phyloP scores from a whole-genome alignment of 441 rosid species.

The Euphorbia celastroides region DNA sequence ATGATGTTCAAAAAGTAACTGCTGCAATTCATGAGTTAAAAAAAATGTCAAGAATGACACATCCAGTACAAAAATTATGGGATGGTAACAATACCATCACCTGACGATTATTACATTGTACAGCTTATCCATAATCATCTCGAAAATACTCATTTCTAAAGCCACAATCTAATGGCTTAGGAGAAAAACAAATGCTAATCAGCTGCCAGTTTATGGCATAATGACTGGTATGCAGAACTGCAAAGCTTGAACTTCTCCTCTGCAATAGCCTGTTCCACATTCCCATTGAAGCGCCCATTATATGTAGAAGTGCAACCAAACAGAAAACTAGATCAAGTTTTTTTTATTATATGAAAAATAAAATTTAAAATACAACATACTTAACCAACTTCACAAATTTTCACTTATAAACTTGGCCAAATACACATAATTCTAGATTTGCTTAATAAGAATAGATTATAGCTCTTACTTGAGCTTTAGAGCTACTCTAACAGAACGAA shows the following conservation, averaged over 20 bases:
- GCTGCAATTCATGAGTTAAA: not conserved
- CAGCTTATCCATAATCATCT: not conserved
- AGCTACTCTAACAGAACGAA: not conserved
- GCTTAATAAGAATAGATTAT: not conserved
- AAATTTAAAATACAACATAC: too few relatives aligned
- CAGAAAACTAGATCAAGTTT: too few relatives aligned
- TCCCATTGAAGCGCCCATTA: not conserved
- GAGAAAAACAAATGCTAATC: slow-evolving; percentile 23
- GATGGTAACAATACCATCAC: not conserved
- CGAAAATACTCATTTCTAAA: not conserved
- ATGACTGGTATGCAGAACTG: slow-evolving; percentile 80
- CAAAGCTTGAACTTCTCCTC: slow-evolving; percentile 95
- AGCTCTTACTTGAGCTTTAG: not conserved
- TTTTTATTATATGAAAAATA: too few relatives aligned
- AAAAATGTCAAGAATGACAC: not conserved
- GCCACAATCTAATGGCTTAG: too few relatives aligned
- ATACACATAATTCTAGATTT: not conserved
- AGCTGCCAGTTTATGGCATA: slow-evolving; percentile 62
- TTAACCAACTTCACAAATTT: not conserved
- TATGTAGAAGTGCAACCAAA: not conserved
- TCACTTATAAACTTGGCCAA: not conserved
- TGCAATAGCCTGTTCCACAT: slow-evolving; percentile 55
- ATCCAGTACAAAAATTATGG: not conserved
- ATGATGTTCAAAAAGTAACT: not conserved
- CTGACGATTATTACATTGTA: not conserved